Evolutionary conservation across 2,329 filamentous ascomycete genomes (phyloP).

Genomic region (Ascomycota sp.): DNA sequence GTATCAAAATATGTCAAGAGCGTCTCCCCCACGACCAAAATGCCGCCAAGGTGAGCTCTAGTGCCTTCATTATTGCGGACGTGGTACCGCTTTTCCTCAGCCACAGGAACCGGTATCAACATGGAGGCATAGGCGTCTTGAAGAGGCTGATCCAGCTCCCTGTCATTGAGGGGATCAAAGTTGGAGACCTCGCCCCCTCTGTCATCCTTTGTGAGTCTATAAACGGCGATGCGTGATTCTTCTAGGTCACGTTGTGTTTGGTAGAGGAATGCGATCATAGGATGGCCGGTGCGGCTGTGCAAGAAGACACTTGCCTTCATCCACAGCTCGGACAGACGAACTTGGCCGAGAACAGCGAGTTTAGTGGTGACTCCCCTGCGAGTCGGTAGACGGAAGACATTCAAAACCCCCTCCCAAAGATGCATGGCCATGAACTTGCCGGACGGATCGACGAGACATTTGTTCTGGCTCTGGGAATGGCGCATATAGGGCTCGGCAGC

Average conservation of each 20-base stretch:
- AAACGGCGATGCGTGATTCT: conserved; percentile 33
- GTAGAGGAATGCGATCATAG: conserved; percentile 35
- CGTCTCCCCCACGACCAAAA: conserved; percentile 59
- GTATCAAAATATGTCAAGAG: conserved; percentile 71
- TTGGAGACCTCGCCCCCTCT: conserved; percentile 28
- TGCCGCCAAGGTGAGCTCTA: conserved; percentile 40
- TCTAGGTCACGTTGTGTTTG: conserved; percentile 27
- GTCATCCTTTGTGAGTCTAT: conserved; percentile 35
- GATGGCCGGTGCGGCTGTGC: conserved; percentile 33
- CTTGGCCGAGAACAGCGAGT: conserved; percentile 28
- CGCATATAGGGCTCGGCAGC: conserved; percentile 37
- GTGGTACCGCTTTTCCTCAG: conserved; percentile 36
- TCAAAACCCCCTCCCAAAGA: conserved; percentile 36
- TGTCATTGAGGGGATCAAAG: conserved; percentile 32
- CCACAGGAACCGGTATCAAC: conserved; percentile 38
- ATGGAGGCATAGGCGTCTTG: conserved; percentile 33
- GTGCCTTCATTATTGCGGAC: conserved; percentile 29
- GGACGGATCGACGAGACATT: conserved; percentile 64
- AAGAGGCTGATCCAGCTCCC: conserved; percentile 30
- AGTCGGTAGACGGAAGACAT: conserved; percentile 26
- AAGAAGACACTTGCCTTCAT: conserved; percentile 35
- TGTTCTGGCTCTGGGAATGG: conserved; percentile 62
- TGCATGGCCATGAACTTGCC: conserved; percentile 36
- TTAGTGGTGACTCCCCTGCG: conserved; percentile 21
- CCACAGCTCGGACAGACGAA: conserved; percentile 35